Conservation (phyloP, 495 filamentous ascomycete genomes). For the Talaromyces adpressus region DNA sequence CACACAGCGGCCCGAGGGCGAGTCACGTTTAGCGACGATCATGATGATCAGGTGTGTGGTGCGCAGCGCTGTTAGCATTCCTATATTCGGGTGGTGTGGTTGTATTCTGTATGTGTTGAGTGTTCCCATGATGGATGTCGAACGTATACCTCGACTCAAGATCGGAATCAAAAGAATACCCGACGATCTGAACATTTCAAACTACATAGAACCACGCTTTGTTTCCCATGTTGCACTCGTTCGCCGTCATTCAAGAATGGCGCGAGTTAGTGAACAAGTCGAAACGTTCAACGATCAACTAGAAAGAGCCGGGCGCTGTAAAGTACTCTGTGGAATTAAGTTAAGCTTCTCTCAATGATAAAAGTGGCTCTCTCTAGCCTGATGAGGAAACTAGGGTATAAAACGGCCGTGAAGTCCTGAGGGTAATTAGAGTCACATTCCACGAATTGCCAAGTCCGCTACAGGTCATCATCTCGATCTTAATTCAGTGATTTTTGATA, state of each 20-base stretch:
- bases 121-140: not conserved
- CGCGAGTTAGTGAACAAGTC: not conserved
- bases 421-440: not conserved
- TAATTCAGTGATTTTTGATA: not conserved
- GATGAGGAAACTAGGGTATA: not conserved
- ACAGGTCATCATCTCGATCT: not conserved
- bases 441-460: not conserved
- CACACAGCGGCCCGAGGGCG: not conserved
- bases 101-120: no score
- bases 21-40: not conserved
- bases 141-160: not conserved
- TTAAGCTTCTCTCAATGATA: not conserved
- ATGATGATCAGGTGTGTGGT: not conserved
- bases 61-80: not conserved
- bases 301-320: not conserved
- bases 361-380: not conserved
- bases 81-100: not conserved
- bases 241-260: not conserved
- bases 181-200: not conserved
- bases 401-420: not conserved
- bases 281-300: not conserved
- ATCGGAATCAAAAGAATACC: not conserved
- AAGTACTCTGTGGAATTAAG: not conserved
- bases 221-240: not conserved
- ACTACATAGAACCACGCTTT: not conserved